A percentile compares a stretch with the other conserved stretches of the same genome.
Evolutionary conservation across 2,329 filamentous ascomycete species (phyloP).

Genomic region (Claviceps pazoutovae): DNA sequence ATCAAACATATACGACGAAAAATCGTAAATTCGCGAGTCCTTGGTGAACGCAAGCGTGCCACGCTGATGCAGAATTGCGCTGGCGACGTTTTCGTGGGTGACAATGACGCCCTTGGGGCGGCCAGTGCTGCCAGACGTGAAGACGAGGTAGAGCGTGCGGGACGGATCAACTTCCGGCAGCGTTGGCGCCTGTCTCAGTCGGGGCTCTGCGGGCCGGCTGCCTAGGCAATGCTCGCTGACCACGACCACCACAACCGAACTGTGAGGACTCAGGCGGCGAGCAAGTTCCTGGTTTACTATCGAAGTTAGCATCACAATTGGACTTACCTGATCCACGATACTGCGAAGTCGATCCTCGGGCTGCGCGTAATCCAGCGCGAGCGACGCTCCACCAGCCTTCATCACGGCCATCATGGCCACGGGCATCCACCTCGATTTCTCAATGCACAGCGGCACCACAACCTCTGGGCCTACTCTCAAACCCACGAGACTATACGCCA

Average conservation of each 20-base stretch:
- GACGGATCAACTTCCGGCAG: conserved; percentile 22
- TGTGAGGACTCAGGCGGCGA: conserved; percentile 7
- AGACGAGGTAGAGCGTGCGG: conserved; percentile 5
- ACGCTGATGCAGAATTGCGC: conserved; percentile 3
- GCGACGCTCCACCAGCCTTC: conserved; percentile 16
- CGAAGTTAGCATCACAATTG: conserved; percentile 4
- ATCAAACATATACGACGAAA: conserved; percentile 8
- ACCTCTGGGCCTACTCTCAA: neutral
- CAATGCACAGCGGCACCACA: conserved; percentile 14
- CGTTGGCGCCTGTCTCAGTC: conserved; percentile 27
- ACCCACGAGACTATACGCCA: conserved; percentile 7
- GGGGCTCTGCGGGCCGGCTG: neutral
- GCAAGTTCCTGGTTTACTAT: conserved; percentile 8
- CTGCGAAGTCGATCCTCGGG: conserved; percentile 8
- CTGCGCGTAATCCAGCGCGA: conserved; percentile 13
- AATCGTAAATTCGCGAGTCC: conserved; percentile 5
- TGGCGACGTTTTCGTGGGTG: conserved; percentile 5
- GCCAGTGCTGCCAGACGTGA: conserved; percentile 12
- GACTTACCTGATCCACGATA: conserved; percentile 6
- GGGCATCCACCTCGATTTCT: conserved; percentile 15
- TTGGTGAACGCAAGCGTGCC: conserved; percentile 1
- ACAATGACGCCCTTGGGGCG: conserved; percentile 11
- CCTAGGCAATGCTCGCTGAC: conserved; percentile 8
- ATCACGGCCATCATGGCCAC: conserved; percentile 14
- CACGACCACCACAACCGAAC: conserved; percentile 1